Conservation (phyloP, 2,329 filamentous ascomycete species). For the Sarocladiaceae sp. region DNA sequence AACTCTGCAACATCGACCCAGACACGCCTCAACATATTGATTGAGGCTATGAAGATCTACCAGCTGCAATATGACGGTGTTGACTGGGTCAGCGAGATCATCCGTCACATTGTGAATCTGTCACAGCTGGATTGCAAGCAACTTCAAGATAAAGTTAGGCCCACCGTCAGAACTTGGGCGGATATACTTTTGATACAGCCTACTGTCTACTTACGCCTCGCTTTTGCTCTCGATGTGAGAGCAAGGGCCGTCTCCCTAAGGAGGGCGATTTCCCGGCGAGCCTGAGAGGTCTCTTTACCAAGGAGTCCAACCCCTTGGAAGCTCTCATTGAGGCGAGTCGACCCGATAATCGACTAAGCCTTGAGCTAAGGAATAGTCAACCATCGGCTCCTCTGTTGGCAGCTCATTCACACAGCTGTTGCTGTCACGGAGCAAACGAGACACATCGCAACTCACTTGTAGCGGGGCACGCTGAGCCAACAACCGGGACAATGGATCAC, state of each 20-base stretch:
- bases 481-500: too few relatives aligned
- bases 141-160: slow-evolving; percentile 11
- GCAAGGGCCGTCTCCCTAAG: slow-evolving; percentile 32
- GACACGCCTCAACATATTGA: slow-evolving; percentile 33
- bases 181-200: slow-evolving; percentile 34
- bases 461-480: too few relatives aligned
- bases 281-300: slow-evolving; percentile 28
- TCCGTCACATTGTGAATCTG: slow-evolving; percentile 27
- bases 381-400: too few relatives aligned
- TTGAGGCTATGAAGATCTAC: slow-evolving; percentile 35
- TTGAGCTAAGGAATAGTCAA: too few relatives aligned
- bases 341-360: too few relatives aligned
- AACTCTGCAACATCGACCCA: slow-evolving; percentile 28
- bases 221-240: slow-evolving; percentile 37
- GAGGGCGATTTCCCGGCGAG: slow-evolving; percentile 34
- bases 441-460: too few relatives aligned
- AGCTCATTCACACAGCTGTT: too few relatives aligned
- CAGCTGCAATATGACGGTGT: slow-evolving; percentile 35
- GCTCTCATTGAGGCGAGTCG: slow-evolving; percentile 22
- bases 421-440: too few relatives aligned
- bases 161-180: slow-evolving; percentile 31
- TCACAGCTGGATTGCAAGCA: background rate
- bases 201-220: slow-evolving; percentile 33
- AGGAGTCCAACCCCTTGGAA: slow-evolving; percentile 28
- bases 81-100: slow-evolving; percentile 34